Percentiles rank a stretch among this genome's conserved stretches.
Conservation (phyloP, 441 rosid genomes). For the Populus hybrid region DNA sequence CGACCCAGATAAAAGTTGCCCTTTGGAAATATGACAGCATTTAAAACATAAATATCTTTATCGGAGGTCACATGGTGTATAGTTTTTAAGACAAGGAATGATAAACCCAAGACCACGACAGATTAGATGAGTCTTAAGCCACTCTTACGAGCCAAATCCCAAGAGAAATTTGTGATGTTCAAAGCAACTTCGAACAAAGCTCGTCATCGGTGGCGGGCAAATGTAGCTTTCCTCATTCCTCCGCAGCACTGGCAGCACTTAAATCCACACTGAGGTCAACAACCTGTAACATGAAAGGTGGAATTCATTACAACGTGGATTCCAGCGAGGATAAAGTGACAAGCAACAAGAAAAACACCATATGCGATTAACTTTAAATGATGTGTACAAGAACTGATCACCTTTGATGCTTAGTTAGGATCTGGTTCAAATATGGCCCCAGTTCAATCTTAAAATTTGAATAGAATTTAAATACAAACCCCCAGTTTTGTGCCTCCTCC, state of each 20-base stretch:
- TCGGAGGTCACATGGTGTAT: background rate
- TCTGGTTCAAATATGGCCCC: background rate
- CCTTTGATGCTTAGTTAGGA: background rate
- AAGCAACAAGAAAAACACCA: background rate
- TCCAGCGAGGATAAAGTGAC: background rate
- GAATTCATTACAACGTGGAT: background rate
- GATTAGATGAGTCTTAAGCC: background rate
- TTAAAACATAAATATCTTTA: background rate
- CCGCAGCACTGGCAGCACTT: constrained; percentile 82
- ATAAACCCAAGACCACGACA: background rate
- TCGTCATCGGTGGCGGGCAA: background rate
- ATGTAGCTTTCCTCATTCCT: constrained; percentile 45
- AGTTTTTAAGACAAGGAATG: background rate
- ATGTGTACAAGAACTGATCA: background rate
- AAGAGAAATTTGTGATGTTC: constrained; percentile 5
- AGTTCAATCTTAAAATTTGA: background rate
- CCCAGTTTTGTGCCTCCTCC: background rate
- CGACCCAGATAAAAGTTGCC: background rate
- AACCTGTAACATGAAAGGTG: constrained; percentile 26
- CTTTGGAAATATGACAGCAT: too few species aligned
- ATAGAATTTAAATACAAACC: background rate
- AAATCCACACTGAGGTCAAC: constrained; percentile 76
- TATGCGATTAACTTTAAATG: background rate
- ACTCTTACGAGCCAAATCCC: constrained; percentile 8
- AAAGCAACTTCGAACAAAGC: background rate